Base-by-base conservation (phyloP, 345 rosid species). In the Camelina sativa region DNA sequence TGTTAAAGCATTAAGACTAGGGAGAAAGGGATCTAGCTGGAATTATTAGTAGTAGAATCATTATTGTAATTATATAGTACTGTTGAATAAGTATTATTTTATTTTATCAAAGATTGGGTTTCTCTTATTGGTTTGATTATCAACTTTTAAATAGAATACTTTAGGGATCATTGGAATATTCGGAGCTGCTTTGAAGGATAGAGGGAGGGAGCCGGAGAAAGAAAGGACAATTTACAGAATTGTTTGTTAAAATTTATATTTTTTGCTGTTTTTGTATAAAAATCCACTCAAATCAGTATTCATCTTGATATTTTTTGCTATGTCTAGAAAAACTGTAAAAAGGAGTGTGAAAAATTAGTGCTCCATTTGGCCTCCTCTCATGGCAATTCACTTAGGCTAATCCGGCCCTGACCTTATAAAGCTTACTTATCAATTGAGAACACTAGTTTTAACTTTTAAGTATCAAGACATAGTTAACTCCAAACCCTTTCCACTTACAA, bases 11-110 rank as follows among this genome's bases (percentile, higher is more conserved):
- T 77, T 28, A 37, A 25, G 56, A 75, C 76, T 63, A 47, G 46
- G 52, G 10, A 46, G 67, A 50, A 76, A 64, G 35, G n/a, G 60
- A 47, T 63, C 19, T 63, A 63, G 80, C 65, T 76, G 80, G 71
- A 54, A 38, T 64, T 64, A 17, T 55, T 55, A 28, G 30, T 5
- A 63, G 23, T 52, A 53, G n/a, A 48, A 6, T 67, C 12, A 32
- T 73, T 73, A 75, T 41, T 60, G 46, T 25, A 25, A 9, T 8
- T 19, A 67, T 43, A 66, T 34, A 34, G 2, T 5, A 59, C 4
- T 47, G 11, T 66, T 37, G 12, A 41, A 7, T n/a, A 15, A 15
- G 16, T 51, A 25, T n/a, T 58, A 58, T 47, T 40, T 13, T 30
- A 32, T 48, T 17, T 23, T 48, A 66, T 52, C 13, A 6, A 52